A percentile compares a stretch with the other conserved stretches of the same genome.
phyloP scores from a whole-genome alignment of 2,329 filamentous ascomycete species.

The Immersiporthe knoxdaviesiana region DNA sequence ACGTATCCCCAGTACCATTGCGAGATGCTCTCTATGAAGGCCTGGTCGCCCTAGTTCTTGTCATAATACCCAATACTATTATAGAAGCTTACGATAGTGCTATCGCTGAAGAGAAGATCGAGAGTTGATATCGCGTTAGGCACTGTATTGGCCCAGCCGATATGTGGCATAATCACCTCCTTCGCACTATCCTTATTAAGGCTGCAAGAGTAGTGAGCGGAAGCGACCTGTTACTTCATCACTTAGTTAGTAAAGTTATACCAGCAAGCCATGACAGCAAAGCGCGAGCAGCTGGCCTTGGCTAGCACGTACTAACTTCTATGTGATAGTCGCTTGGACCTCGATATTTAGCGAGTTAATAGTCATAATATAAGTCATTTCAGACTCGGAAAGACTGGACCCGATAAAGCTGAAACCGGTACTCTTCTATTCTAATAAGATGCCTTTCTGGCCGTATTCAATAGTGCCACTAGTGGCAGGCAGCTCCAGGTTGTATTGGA shows the following conservation, averaged over 20 bases:
- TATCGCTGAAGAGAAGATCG: slow-evolving; percentile 18
- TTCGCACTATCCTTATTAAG: slow-evolving; percentile 12
- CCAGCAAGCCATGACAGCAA: too few relatives aligned
- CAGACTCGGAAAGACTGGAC: not conserved
- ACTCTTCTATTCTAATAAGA: slow-evolving; percentile 12
- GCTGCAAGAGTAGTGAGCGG: slow-evolving; percentile 27
- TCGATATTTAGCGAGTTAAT: slow-evolving; percentile 25
- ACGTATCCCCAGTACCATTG: slow-evolving; percentile 51
- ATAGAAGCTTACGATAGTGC: not conserved
- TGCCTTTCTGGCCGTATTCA: slow-evolving; percentile 6
- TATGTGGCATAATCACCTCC: slow-evolving; percentile 16
- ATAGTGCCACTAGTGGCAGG: slow-evolving; percentile 16
- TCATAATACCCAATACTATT: slow-evolving; percentile 49
- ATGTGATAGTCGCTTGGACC: slow-evolving; percentile 19
- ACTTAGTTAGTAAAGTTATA: not conserved
- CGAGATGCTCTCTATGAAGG: slow-evolving; percentile 38
- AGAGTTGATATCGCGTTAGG: slow-evolving; percentile 24
- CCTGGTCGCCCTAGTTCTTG: slow-evolving; percentile 49
- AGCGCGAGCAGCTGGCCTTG: too few relatives aligned
- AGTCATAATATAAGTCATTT: slow-evolving; percentile 18
- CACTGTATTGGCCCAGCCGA: slow-evolving; percentile 28
- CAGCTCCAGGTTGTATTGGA: slow-evolving; percentile 2
- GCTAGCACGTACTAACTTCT: slow-evolving; percentile 19
- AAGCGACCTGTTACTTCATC: slow-evolving; percentile 9
- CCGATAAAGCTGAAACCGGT: slow-evolving; percentile 25